A percentile compares a stretch with the other conserved stretches of the same genome.
Evolutionary conservation across 1,139 yeast genomes (phyloP).

Genomic region (Pichia sp.): DNA sequence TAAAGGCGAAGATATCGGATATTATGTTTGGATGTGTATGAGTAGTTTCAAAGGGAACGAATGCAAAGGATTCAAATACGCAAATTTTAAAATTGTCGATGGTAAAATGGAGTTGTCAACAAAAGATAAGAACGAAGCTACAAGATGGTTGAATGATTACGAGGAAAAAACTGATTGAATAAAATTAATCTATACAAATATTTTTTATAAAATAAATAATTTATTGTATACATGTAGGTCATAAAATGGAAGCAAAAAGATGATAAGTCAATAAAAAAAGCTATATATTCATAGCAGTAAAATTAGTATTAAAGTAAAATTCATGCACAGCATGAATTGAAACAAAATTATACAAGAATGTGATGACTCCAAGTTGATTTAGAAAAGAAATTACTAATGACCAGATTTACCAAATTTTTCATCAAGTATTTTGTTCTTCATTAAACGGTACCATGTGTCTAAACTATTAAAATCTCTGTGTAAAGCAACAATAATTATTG

Average conservation of each 20-base stretch:
- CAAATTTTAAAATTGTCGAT: constrained; percentile 35
- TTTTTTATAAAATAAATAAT: too few species aligned
- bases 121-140: background rate
- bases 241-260: too few species aligned
- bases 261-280: too few species aligned
- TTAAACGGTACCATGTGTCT: constrained; percentile 52
- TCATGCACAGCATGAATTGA: constrained; percentile 1
- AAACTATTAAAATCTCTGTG: constrained; percentile 22
- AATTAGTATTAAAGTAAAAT: too few species aligned
- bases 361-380: background rate
- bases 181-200: too few species aligned
- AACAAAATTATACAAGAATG: background rate
- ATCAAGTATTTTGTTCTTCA: constrained; percentile 43
- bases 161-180: background rate
- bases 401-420: constrained; percentile 36
- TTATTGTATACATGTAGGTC: background rate
- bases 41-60: constrained; percentile 33
- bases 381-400: constrained; percentile 7
- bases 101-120: constrained; percentile 3
- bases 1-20: constrained; percentile 41
- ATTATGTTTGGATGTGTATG: constrained; percentile 50
- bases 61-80: constrained; percentile 45
- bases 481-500: constrained; percentile 56
- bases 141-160: constrained; percentile 7
- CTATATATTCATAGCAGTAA: too few species aligned